phyloP scores from a whole-genome alignment of 495 filamentous ascomycete species.

The Penicillium steckii region DNA sequence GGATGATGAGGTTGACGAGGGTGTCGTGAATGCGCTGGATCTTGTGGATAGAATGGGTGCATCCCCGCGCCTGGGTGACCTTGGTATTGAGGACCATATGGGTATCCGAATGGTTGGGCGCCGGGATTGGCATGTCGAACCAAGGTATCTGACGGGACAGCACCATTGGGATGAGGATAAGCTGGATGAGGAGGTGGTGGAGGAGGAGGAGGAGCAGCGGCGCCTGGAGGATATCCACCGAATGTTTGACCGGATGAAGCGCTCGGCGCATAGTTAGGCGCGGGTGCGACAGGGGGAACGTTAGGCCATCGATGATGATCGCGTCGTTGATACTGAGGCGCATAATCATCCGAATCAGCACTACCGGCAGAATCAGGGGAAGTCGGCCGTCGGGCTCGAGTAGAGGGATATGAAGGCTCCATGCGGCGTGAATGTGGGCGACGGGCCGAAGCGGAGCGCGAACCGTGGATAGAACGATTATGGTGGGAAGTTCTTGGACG shows the following conservation, averaged over 20 bases:
- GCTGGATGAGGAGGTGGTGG: slow-evolving; percentile 6
- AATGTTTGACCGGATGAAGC: slow-evolving; percentile 44
- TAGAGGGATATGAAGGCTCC: slow-evolving; percentile 32
- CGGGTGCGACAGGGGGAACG: slow-evolving; percentile 21
- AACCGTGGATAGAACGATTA: slow-evolving; percentile 38
- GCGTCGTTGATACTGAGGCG: slow-evolving; percentile 31
- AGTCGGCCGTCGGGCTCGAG: slow-evolving; percentile 45
- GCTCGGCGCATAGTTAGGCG: slow-evolving; percentile 44
- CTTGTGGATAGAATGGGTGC: slow-evolving; percentile 38
- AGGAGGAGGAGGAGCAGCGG: no score
- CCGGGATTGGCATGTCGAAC: slow-evolving; percentile 36
- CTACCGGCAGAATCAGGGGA: slow-evolving; percentile 54
- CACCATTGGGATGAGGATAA: slow-evolving; percentile 32
- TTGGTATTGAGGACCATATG: slow-evolving; percentile 38
- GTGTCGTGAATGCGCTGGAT: slow-evolving; percentile 30
- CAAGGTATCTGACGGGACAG: slow-evolving; percentile 40
- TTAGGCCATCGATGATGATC: slow-evolving; percentile 38
- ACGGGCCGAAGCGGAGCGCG: slow-evolving; percentile 40
- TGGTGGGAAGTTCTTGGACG: slow-evolving; percentile 55
- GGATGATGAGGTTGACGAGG: slow-evolving; percentile 26
- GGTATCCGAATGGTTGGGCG: slow-evolving; percentile 34
- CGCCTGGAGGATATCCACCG: slow-evolving; percentile 25
- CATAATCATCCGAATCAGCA: slow-evolving; percentile 53
- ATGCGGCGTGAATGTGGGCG: slow-evolving; percentile 43
- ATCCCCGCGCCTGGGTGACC: slow-evolving; percentile 31